Evolutionary conservation across 495 filamentous ascomycete genomes (phyloP).

Genomic region (Sordaria brevicollis): DNA sequence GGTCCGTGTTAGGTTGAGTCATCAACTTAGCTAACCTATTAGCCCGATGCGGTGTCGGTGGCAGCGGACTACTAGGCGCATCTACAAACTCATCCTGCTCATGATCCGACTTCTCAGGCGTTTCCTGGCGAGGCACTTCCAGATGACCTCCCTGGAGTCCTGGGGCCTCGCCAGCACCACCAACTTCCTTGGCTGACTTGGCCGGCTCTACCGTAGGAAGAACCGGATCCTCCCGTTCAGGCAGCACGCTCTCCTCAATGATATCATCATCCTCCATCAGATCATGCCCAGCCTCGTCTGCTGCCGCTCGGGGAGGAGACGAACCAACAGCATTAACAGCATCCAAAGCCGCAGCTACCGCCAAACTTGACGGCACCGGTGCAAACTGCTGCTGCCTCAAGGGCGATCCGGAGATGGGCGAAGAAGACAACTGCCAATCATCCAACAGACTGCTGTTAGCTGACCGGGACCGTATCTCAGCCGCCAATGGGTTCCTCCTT

Average conservation of each 20-base stretch:
- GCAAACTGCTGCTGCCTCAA: neutral
- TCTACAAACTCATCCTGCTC: conserved; percentile 32
- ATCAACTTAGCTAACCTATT: neutral
- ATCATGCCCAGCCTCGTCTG: neutral
- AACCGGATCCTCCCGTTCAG: neutral
- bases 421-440: conserved; percentile 37
- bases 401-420: conserved; percentile 36
- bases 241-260: conserved; percentile 16
- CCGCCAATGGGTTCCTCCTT: conserved; percentile 39
- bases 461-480: conserved; percentile 35
- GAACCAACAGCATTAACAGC: neutral
- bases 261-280: conserved; percentile 8
- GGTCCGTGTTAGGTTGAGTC: neutral
- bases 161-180: neutral
- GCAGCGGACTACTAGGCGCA: conserved; percentile 30
- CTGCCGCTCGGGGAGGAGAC: neutral
- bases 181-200: neutral
- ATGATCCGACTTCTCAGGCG: conserved; percentile 24
- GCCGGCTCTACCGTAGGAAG: neutral
- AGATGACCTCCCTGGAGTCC: neutral
- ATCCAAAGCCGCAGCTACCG: neutral
- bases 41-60: conserved; percentile 8
- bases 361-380: neutral
- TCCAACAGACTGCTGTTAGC: conserved; percentile 28
- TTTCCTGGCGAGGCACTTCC: conserved; percentile 2